These are phyloP conservation scores for Sphagnum magellanicum DNA, from an alignment of 228 moss, liverwort and hornwort species.

Conservation along the genomic window DNA sequence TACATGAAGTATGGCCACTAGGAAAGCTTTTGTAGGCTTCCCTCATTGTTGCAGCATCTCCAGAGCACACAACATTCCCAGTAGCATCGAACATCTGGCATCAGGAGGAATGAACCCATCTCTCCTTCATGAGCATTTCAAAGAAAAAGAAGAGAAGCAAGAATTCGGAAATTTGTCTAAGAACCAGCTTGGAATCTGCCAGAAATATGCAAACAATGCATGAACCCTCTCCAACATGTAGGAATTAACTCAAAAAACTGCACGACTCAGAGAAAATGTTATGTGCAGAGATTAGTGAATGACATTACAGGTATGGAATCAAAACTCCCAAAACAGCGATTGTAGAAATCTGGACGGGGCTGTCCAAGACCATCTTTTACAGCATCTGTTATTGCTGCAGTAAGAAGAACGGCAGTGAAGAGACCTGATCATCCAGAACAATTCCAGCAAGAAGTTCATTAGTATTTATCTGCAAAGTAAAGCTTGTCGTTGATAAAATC, in stretches of 20 bases:
- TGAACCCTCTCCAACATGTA: not conserved
- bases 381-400: constrained; percentile 86
- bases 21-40: constrained; percentile 51
- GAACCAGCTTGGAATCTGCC: constrained; percentile 21
- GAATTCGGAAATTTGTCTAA: not conserved
- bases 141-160: not conserved
- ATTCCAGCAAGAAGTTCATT: constrained; percentile 2
- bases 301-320: constrained; percentile 16
- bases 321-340: constrained; percentile 55
- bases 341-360: constrained; percentile 82
- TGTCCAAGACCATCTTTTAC: constrained; percentile 80
- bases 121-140: not conserved
- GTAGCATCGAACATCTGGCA: constrained; percentile 23
- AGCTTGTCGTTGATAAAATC: not conserved
- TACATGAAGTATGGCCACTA: constrained; percentile 42
- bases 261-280: not conserved
- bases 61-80: constrained; percentile 30
- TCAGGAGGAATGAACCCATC: not conserved
- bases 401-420: constrained; percentile 61
- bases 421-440: constrained; percentile 45
- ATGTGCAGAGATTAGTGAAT: not conserved
- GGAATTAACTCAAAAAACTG: not conserved
- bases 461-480: not conserved
- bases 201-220: not conserved
- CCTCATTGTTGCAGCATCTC: constrained; percentile 17